Evolutionary conservation across 2,329 filamentous ascomycete species (phyloP).

Genomic region (Paracamarosporium sp.): DNA sequence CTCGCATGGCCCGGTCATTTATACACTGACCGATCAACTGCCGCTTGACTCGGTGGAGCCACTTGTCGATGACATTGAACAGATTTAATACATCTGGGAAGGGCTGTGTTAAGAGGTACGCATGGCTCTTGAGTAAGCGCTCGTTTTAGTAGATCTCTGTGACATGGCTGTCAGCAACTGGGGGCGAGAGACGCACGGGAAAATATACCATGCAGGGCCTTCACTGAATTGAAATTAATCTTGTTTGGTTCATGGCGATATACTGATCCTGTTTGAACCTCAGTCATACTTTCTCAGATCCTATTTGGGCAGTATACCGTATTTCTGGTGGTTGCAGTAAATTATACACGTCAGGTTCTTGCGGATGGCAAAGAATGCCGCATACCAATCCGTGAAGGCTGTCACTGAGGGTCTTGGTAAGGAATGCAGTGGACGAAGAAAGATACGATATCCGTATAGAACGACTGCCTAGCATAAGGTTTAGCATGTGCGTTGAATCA

Average conservation of each 20-base stretch:
- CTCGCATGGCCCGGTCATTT: slow-evolving; percentile 46
- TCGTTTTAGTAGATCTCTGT: slow-evolving; percentile 21
- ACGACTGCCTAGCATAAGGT: not conserved
- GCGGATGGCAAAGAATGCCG: slow-evolving; percentile 68
- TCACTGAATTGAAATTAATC: slow-evolving; percentile 74
- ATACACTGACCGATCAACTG: slow-evolving; percentile 48
- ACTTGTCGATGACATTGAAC: slow-evolving; percentile 40
- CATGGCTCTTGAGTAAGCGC: slow-evolving; percentile 13
- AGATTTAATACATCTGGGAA: slow-evolving; percentile 10
- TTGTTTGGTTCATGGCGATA: slow-evolving; percentile 78
- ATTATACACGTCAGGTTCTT: slow-evolving; percentile 71
- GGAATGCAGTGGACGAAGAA: slow-evolving; percentile 14
- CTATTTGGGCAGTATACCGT: slow-evolving; percentile 54
- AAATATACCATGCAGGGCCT: slow-evolving; percentile 47
- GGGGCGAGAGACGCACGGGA: too few relatives aligned
- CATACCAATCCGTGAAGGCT: slow-evolving; percentile 24
- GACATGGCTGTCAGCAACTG: not conserved
- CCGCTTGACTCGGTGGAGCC: slow-evolving; percentile 46
- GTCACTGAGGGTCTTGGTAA: slow-evolving; percentile 42
- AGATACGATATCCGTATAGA: slow-evolving; percentile 16
- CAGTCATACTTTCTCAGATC: not conserved
- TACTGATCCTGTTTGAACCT: slow-evolving; percentile 32
- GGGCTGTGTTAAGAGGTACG: slow-evolving; percentile 15
- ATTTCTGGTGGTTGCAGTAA: slow-evolving; percentile 65
- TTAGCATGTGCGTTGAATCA: not conserved